A percentile compares a stretch with the other conserved stretches of the same genome.
Evolutionary conservation across 1,139 yeast genomes (phyloP).

Genomic region (Spencermartinsiella ligniputridi): DNA sequence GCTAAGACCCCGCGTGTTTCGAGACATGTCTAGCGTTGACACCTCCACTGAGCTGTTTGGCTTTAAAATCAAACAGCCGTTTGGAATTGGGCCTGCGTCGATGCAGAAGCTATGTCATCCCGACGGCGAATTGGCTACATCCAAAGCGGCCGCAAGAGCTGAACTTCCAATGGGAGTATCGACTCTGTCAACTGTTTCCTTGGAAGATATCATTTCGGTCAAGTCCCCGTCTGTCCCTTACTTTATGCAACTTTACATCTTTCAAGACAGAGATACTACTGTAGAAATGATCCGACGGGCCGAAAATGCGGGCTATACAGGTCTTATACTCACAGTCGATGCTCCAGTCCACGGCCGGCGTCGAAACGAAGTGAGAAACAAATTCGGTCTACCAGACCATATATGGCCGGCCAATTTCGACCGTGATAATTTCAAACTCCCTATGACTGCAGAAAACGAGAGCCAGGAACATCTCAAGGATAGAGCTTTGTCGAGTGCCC

Average conservation of each 20-base stretch:
- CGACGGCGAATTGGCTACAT: constrained; percentile 53
- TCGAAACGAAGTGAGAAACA: constrained; percentile 47
- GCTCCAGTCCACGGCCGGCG: constrained; percentile 65
- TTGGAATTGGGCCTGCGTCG: constrained; percentile 65
- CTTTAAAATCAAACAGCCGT: constrained; percentile 42
- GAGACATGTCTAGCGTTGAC: constrained; percentile 37
- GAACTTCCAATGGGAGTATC: constrained; percentile 36
- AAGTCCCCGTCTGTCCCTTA: constrained; percentile 30
- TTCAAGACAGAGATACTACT: constrained; percentile 42
- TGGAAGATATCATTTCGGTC: constrained; percentile 30
- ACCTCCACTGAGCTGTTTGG: constrained; percentile 39
- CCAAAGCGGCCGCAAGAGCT: constrained; percentile 29
- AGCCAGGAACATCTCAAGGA: not conserved
- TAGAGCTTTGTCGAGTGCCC: not conserved
- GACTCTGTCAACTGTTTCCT: constrained; percentile 31
- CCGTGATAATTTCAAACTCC: constrained; percentile 15
- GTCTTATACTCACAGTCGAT: constrained; percentile 61
- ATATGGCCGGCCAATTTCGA: constrained; percentile 32
- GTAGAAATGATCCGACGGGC: constrained; percentile 44
- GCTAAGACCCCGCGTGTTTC: constrained; percentile 41
- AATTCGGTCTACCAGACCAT: constrained; percentile 41
- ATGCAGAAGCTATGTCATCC: constrained; percentile 60
- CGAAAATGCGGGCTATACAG: constrained; percentile 52
- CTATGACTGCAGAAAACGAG: not conserved
- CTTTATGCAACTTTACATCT: constrained; percentile 44